Evolutionary conservation across 148 eudicot species (phyloP).

Genomic region (Silene latifolia): DNA sequence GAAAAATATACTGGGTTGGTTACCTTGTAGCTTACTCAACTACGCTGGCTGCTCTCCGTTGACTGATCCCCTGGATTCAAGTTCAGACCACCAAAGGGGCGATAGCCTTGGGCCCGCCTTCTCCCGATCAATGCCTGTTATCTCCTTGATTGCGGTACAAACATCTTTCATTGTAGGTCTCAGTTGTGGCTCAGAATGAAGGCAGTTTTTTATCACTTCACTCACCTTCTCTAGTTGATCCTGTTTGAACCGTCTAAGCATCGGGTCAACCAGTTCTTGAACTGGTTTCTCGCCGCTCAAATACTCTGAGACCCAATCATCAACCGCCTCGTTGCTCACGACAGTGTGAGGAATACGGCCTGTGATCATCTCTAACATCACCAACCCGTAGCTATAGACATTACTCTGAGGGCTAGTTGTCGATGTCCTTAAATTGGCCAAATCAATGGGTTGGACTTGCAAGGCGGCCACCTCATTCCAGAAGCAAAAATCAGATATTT

Average conservation of each 20-base stretch:
- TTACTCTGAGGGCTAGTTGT: constrained; percentile 39
- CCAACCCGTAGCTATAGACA: constrained; percentile 64
- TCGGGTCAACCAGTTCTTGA: constrained; percentile 62
- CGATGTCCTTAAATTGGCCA: constrained; percentile 8
- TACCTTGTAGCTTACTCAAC: constrained; percentile 6
- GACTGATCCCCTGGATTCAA: constrained; percentile 42
- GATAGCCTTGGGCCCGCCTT: constrained; percentile 63
- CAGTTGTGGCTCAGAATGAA: constrained; percentile 35
- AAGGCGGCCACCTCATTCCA: constrained; percentile 44
- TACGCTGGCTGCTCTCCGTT: constrained; percentile 35
- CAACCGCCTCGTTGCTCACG: constrained; percentile 25
- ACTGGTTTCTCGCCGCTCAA: constrained; percentile 43
- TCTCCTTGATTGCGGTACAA: constrained; percentile 53
- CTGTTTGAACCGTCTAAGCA: constrained; percentile 37
- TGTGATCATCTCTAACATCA: constrained; percentile 71
- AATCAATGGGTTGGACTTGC: constrained; percentile 29
- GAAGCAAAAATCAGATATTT: constrained; percentile 71
- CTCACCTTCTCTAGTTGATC: constrained; percentile 56
- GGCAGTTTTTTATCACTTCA: constrained; percentile 58
- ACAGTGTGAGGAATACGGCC: constrained; percentile 58
- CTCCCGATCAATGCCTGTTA: constrained; percentile 54
- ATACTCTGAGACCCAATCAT: constrained; percentile 65
- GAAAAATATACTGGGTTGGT: not conserved
- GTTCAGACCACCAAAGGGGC: constrained; percentile 90
- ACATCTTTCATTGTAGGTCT: constrained; percentile 66